Percentiles rank a stretch among this genome's conserved stretches.
These are phyloP conservation scores for Raffaelea arxii DNA, from an alignment of 2,329 filamentous ascomycete genomes.

Conservation along the genomic window DNA sequence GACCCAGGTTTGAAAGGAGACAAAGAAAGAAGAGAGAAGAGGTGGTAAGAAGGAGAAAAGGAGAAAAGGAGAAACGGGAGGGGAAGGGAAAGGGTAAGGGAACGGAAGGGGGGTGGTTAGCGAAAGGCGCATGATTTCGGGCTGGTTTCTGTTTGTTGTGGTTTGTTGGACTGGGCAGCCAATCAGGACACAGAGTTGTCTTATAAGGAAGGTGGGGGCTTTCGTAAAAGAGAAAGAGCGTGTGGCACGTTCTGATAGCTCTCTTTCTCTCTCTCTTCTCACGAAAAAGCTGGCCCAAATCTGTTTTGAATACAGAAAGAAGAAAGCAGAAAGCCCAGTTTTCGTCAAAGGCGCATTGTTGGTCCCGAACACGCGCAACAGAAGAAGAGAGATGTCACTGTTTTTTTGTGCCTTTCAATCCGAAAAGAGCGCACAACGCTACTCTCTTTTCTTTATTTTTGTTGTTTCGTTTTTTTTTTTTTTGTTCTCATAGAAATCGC, in stretches of 20 bases:
- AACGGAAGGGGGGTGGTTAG: conserved; percentile 12
- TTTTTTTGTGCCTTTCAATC: not conserved
- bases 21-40: not conserved
- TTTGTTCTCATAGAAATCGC: no score
- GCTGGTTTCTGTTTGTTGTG: not conserved
- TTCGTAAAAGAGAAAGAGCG: not conserved
- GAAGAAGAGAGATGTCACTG: not conserved
- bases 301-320: not conserved
- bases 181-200: conserved; percentile 30
- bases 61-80: conserved; percentile 13
- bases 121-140: conserved; percentile 1
- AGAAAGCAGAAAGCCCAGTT: not conserved
- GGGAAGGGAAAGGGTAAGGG: conserved; percentile 12
- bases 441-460: not conserved
- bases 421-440: no score
- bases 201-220: conserved; percentile 2
- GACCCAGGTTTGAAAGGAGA: not conserved
- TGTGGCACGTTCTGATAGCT: no score
- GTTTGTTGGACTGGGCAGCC: conserved; percentile 15
- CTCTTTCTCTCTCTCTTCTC: no score
- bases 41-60: conserved; percentile 1
- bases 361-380: no score
- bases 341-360: no score
- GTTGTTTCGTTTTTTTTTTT: not conserved
- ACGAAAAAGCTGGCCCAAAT: no score